Percentiles rank a stretch among this genome's conserved stretches.
Evolutionary conservation across 306 rosid species (phyloP).

Genomic region (Echinosophora koreensis): DNA sequence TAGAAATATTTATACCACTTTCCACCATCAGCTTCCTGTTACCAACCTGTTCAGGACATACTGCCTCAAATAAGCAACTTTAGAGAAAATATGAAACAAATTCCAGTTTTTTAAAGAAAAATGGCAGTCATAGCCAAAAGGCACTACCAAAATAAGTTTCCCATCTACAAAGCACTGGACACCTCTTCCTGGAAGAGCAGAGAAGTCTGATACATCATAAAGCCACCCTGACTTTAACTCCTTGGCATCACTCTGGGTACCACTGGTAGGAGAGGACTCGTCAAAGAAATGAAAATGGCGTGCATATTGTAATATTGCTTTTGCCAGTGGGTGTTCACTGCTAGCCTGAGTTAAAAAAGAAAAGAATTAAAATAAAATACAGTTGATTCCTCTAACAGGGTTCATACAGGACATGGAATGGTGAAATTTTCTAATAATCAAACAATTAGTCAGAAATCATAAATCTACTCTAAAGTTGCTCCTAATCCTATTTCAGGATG

Average conservation of each 20-base stretch:
- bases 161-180: conserved; percentile 71
- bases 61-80: conserved; percentile 42
- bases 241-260: conserved; percentile 49
- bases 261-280: conserved; percentile 60
- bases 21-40: conserved; percentile 80
- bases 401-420: conserved; percentile 2
- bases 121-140: conserved; percentile 14
- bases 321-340: conserved; percentile 97
- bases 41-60: conserved; percentile 69
- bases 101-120: not conserved
- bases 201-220: conserved; percentile 72
- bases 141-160: conserved; percentile 66
- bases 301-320: conserved; percentile 87
- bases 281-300: conserved; percentile 89
- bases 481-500: conserved; percentile 30
- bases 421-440: conserved; percentile 29
- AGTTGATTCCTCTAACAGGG: conserved; percentile 12
- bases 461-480: conserved; percentile 1
- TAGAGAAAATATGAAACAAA: conserved; percentile 15
- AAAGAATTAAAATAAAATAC: conserved; percentile 20
- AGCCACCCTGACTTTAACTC: conserved; percentile 76
- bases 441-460: conserved; percentile 13
- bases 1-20: conserved; percentile 68
- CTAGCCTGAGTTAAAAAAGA: conserved; percentile 71
- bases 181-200: conserved; percentile 85